Percentiles rank a stretch among this genome's conserved stretches.
These are phyloP conservation scores for Comarum palustre DNA, from an alignment of 306 rosid genomes.

Conservation along the genomic window DNA sequence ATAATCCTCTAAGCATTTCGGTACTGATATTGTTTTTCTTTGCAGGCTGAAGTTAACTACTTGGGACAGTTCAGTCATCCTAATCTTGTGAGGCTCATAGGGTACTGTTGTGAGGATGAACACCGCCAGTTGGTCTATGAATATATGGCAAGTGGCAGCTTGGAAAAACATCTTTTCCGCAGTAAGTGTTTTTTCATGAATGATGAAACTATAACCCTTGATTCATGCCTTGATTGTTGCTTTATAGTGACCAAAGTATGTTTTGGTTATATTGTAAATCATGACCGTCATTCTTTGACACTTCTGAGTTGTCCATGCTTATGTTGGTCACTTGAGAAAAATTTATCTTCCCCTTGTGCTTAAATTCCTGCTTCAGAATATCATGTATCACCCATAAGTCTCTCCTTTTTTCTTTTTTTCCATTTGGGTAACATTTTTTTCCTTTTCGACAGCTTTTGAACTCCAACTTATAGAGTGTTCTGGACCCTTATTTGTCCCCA, in stretches of 20 bases:
- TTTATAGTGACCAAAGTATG: background rate
- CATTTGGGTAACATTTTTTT: background rate
- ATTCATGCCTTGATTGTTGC: background rate
- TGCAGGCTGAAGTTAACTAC: constrained; percentile 94
- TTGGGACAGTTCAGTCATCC: constrained; percentile 86
- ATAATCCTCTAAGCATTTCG: background rate
- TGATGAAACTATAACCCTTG: background rate
- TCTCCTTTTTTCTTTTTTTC: background rate
- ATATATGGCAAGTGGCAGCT: constrained; percentile 92
- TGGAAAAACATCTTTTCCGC: constrained; percentile 95
- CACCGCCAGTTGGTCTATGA: constrained; percentile 89
- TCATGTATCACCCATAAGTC: background rate
- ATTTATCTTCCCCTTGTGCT: background rate
- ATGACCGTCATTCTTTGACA: background rate
- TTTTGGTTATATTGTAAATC: background rate
- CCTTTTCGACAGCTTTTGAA: background rate
- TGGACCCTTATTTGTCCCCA: background rate
- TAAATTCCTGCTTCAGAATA: background rate
- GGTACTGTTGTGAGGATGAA: constrained; percentile 95
- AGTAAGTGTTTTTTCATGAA: constrained; percentile 47
- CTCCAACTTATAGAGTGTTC: background rate
- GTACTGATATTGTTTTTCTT: constrained; percentile 3
- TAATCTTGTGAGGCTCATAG: constrained; percentile 92
- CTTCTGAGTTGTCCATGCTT: background rate
- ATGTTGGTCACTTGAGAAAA: background rate